Evolutionary conservation across 345 rosid genomes (phyloP).

Genomic region (Diplotaxis tenuifolia): DNA sequence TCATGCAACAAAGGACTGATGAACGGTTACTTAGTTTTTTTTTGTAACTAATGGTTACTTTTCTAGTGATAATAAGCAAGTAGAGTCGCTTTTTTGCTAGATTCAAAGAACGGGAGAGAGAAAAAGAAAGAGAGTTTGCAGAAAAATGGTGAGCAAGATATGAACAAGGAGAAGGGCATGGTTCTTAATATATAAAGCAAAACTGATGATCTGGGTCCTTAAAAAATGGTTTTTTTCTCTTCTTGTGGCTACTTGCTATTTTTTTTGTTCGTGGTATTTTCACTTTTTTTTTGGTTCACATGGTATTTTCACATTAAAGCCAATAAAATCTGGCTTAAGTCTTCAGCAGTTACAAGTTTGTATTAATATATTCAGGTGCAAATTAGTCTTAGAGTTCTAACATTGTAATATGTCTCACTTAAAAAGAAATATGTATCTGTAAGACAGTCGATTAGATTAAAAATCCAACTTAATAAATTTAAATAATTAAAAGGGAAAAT

Average conservation of each 20-base stretch:
- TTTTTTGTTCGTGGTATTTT: not conserved
- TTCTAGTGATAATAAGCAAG: not conserved
- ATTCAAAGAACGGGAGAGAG: not conserved
- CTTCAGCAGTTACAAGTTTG: not conserved
- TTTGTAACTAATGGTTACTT: no score
- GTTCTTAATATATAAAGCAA: slow-evolving; percentile 43
- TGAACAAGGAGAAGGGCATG: slow-evolving; percentile 28
- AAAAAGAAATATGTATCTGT: not conserved
- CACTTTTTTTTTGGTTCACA: no score
- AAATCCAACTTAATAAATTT: not conserved
- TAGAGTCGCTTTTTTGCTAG: slow-evolving; percentile 16
- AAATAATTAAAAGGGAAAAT: not conserved
- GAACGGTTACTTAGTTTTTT: slow-evolving; percentile 10
- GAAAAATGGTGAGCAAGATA: slow-evolving; percentile 31
- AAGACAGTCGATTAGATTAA: not conserved
- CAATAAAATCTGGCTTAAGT: not conserved
- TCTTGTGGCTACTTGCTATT: not conserved
- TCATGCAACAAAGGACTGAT: slow-evolving; percentile 43
- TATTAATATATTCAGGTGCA: not conserved
- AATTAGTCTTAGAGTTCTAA: not conserved
- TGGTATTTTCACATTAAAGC: slow-evolving; percentile 8
- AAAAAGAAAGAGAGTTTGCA: not conserved
- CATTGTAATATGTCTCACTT: no score
- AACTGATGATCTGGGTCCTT: slow-evolving; percentile 19
- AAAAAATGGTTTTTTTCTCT: not conserved